A percentile compares a stretch with the other conserved stretches of the same genome.
Conservation (phyloP, 1,139 yeast species). For the Pichia sp. region DNA sequence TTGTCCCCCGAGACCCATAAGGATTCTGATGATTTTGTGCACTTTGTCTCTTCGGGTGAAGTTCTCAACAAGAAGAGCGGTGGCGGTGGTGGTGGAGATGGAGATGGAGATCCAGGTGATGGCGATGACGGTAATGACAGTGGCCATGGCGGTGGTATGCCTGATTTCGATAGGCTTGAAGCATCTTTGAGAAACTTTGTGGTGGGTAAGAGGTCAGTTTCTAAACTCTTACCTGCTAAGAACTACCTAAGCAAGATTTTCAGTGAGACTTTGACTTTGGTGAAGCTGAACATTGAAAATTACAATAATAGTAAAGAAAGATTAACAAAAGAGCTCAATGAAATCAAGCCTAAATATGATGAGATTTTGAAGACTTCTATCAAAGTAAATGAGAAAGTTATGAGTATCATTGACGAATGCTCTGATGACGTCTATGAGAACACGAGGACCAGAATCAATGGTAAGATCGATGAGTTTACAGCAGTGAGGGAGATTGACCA, state of each 20-base stretch:
- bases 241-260: conserved; percentile 68
- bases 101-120: conserved; percentile 25
- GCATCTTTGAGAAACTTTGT: conserved; percentile 80
- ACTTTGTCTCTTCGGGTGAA: conserved; percentile 70
- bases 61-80: conserved; percentile 25
- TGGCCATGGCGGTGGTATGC: conserved; percentile 30
- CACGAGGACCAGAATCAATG: conserved; percentile 48
- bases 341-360: conserved; percentile 60
- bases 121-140: conserved; percentile 28
- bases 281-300: conserved; percentile 54
- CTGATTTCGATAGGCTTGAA: conserved; percentile 80
- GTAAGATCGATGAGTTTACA: conserved; percentile 33
- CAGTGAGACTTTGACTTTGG: conserved; percentile 54
- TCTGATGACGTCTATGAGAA: conserved; percentile 53
- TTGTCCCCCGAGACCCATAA: conserved; percentile 90
- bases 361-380: conserved; percentile 45
- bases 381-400: conserved; percentile 52
- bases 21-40: conserved; percentile 85
- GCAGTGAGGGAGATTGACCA: conserved; percentile 37
- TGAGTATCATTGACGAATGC: conserved; percentile 53
- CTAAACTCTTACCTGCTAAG: conserved; percentile 90
- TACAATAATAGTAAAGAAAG: conserved; percentile 36
- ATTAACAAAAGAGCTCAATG: conserved; percentile 42
- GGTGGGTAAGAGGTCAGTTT: conserved; percentile 78
- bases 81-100: conserved; percentile 28